Base-by-base conservation (phyloP, 2,329 filamentous ascomycete genomes). In the Triangularia verruculosa region DNA sequence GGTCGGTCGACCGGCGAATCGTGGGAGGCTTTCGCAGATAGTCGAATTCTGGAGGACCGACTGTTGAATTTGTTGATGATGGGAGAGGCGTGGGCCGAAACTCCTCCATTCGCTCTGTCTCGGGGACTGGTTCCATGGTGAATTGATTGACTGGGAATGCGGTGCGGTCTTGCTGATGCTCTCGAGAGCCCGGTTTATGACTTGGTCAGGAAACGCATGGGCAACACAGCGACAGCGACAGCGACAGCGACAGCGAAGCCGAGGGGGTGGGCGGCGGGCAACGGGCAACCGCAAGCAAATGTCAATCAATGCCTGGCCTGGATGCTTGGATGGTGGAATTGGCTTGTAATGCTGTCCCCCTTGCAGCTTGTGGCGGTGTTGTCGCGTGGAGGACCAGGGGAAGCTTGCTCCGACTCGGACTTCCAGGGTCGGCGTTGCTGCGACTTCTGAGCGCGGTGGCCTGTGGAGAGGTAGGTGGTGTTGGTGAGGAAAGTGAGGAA, bases 41-140 rank as follows among this genome's bases (percentile, higher is more conserved):
- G 63, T 83, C 79, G 67, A 79, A 68, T 65, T 82, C 79, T 64
- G 68, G 71, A 55, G 73, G 65, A 51, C 70, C 70, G 34, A 76
- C 64, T 39, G 57, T 27, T 7, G 55, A 27, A 13, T n/a, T n/a
- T n/a, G 83, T 82, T 53, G 86, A 74, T 28, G 78, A 80, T 43
- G 85, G 83, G 39, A 86, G 77, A 68, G 85, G 84, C 59, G 84
- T 82, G 61, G 84, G 77, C 66, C 80, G 83, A 72, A 89, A 89
- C 74, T 85, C 85, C 79, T 88, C 86, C 82, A 89, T 86, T 68
- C 85, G 81, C 79, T 89, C 85, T 57, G 86, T 87, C 78, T 89
- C 86, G 69, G 86, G 86, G 71, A 89, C 86, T 64, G 86, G 85
- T 76, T 89, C 86, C 86, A 89, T 89, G 70, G 70, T 75, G 74